Base-by-base conservation (phyloP, 2,329 filamentous ascomycete species). In the Penicillium sp. region DNA sequence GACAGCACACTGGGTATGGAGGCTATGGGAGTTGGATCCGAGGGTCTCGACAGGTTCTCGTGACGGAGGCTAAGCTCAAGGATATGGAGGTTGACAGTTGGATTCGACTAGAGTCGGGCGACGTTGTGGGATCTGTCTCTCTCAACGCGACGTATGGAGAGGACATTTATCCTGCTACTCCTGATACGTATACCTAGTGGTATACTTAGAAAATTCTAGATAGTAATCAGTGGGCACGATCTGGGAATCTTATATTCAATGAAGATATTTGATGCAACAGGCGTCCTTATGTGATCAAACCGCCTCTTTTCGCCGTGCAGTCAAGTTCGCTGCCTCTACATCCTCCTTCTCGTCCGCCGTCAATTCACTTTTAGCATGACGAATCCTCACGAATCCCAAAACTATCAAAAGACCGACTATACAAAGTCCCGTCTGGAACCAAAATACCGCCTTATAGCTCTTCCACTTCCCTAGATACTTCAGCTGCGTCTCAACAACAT, bases 1-100 rank as follows among this genome's bases (percentile, higher is more conserved):
- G 86, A 5, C 85, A 89, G 64, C 87, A 88, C 64, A 83, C 85
- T 0, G 88, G 89, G 0, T 90, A 90, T 58, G 88, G 88, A 0
- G 88, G 89, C 0, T 90, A 90, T 62, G 86, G 87, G 0, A 78
- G 79, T 50, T 89, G 85, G 85, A 82, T 83, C 15, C 82, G 88
- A 0, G 88, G 88, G 1, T 81, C 82, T 3, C 77, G 86, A 1
- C 83, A 88, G 66, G 73, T 89, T 8, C 66, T 79, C 3, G 67
- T 88, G 1, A 75, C 79, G 1, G 77, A 83, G 45, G 69, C 75
- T 0, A 73, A 73, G 41, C 67, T 85, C 10, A 66, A 66, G 65
- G 63, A 75, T n/a, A 43, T 34, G 35, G 78, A 79, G 37, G 73
- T 85, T 0, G 80, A 87, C 43, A 88, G 85, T 0, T 89, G 85